A percentile compares a stretch with the other conserved stretches of the same genome.
Evolutionary conservation across 1,284 basidiomycete genomes (phyloP).

Genomic region (Rhodotorula sp.): DNA sequence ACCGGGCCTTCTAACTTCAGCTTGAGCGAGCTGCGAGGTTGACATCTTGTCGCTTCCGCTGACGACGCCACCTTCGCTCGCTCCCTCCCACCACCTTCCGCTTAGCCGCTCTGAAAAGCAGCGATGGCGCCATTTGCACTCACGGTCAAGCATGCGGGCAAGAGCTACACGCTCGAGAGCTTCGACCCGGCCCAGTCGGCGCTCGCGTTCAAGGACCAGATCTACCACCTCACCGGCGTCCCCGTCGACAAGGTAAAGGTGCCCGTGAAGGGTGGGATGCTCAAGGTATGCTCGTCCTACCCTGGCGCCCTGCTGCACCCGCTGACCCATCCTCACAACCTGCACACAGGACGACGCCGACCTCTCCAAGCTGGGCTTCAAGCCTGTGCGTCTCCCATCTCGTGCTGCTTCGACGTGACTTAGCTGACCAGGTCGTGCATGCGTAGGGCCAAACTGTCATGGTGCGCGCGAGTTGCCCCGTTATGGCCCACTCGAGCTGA

Average conservation of each 20-base stretch:
- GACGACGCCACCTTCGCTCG: not conserved
- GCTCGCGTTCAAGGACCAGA: constrained; percentile 45
- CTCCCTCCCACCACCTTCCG: not conserved
- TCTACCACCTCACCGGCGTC: constrained; percentile 31
- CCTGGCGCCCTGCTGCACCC: not conserved
- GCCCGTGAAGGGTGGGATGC: constrained; percentile 90
- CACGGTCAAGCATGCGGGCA: constrained; percentile 88
- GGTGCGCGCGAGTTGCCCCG: constrained; percentile 16
- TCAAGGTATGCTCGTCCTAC: constrained; percentile 63
- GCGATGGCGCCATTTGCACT: constrained; percentile 50
- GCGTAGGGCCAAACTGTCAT: constrained; percentile 47
- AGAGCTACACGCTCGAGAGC: constrained; percentile 58
- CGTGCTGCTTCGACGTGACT: not conserved
- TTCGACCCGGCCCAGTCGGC: constrained; percentile 51
- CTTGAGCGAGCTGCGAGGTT: not conserved
- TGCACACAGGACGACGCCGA: constrained; percentile 73
- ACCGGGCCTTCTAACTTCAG: not conserved
- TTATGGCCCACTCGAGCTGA: not conserved
- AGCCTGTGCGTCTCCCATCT: constrained; percentile 60
- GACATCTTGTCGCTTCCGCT: not conserved
- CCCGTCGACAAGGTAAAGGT: constrained; percentile 68
- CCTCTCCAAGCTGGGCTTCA: constrained; percentile 78
- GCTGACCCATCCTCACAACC: not conserved
- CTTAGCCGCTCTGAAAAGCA: constrained; percentile 66
- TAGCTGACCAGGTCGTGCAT: not conserved